phyloP scores from a whole-genome alignment of 192 early-diverging fungal species.

The Rhizophagus clarus region DNA sequence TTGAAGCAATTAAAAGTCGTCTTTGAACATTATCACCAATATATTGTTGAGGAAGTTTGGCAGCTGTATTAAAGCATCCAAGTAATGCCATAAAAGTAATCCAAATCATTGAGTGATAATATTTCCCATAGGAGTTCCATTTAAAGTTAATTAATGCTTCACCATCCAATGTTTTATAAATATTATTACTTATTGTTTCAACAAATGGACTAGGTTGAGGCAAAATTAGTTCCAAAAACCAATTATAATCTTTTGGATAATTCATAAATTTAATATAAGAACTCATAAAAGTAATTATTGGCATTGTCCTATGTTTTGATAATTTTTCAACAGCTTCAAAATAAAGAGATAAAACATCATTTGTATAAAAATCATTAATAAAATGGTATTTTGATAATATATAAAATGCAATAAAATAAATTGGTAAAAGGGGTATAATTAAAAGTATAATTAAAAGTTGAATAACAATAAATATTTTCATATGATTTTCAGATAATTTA shows the following conservation, averaged over 20 bases:
- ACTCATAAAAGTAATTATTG: too few species aligned
- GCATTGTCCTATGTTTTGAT: too few species aligned
- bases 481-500: too few species aligned
- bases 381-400: too few species aligned
- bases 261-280: neutral
- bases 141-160: slow-evolving; percentile 1
- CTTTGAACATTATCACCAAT: neutral
- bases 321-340: too few species aligned
- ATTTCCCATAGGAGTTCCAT: neutral
- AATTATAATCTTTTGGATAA: too few species aligned
- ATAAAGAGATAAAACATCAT: too few species aligned
- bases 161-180: slow-evolving; percentile 5
- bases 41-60: neutral
- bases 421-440: too few species aligned
- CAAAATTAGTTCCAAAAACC: neutral
- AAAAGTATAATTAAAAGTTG: too few species aligned
- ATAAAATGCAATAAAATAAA: too few species aligned
- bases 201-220: slow-evolving; percentile 4
- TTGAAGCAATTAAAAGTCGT: neutral
- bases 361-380: too few species aligned
- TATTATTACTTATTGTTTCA: neutral
- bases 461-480: neutral
- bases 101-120: neutral
- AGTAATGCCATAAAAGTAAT: neutral
- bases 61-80: neutral